Conservation (phyloP, 352 stramenopile species). For the Aphanomyces euteiches region DNA sequence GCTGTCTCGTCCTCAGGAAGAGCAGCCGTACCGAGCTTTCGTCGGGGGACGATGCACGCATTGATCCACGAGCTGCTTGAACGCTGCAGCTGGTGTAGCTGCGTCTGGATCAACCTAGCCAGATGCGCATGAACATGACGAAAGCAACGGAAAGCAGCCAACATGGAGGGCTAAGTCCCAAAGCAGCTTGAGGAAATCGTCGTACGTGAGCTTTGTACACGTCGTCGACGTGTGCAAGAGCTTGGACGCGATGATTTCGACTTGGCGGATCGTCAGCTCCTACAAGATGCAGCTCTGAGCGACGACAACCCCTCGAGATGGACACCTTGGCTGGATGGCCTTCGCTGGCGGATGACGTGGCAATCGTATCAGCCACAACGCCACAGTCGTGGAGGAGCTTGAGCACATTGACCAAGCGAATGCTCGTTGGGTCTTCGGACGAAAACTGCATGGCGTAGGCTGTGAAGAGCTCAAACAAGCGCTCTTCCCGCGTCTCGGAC, state of each 20-base stretch:
- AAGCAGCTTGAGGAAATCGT: constrained; percentile 60
- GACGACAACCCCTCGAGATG: neutral
- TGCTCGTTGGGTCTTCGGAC: constrained; percentile 69
- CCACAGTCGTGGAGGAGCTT: constrained; percentile 75
- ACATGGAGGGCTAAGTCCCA: constrained; percentile 70
- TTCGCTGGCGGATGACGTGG: constrained; percentile 10
- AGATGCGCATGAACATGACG: no score
- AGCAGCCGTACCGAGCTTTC: constrained; percentile 39
- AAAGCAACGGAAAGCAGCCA: neutral
- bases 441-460: constrained; percentile 70
- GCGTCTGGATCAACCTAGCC: constrained; percentile 1
- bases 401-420: constrained; percentile 61
- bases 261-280: constrained; percentile 70
- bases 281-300: constrained; percentile 57
- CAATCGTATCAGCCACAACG: constrained; percentile 15
- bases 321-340: neutral
- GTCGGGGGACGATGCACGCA: constrained; percentile 52
- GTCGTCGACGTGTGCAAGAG: constrained; percentile 54
- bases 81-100: neutral
- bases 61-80: constrained; percentile 25
- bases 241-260: constrained; percentile 64
- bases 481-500: constrained; percentile 39
- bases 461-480: constrained; percentile 76
- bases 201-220: constrained; percentile 69
- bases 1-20: no score